phyloP scores from a whole-genome alignment of 306 rosid species.

The Quercus rubra region DNA sequence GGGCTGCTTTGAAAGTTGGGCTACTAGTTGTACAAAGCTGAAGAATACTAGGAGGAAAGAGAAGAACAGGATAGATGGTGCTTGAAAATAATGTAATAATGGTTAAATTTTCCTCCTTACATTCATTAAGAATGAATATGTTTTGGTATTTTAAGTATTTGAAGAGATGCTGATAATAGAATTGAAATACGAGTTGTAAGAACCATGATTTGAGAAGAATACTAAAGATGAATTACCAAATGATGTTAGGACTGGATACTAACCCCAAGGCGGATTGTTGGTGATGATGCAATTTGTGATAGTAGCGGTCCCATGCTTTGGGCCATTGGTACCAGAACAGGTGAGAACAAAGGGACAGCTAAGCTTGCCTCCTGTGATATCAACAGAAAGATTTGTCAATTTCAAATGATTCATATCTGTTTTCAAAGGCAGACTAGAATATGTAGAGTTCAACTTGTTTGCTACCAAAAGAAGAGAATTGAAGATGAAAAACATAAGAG shows the following conservation, averaged over 20 bases:
- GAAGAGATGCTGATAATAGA: not conserved
- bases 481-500: not conserved
- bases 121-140: not conserved
- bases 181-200: not conserved
- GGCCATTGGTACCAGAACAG: constrained; percentile 89
- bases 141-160: not conserved
- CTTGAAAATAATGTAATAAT: not conserved
- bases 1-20: not conserved
- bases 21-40: not conserved
- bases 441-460: not conserved
- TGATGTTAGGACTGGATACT: constrained; percentile 34
- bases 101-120: not conserved
- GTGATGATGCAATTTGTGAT: constrained; percentile 87
- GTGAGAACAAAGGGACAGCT: constrained; percentile 90
- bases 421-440: not conserved
- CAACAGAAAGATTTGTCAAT: constrained; percentile 17
- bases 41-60: not conserved
- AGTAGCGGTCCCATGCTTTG: constrained; percentile 92
- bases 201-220: not conserved
- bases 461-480: not conserved
- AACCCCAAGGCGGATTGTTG: constrained; percentile 89
- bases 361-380: constrained; percentile 82
- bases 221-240: not conserved
- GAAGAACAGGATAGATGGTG: not conserved
- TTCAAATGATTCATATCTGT: not conserved